phyloP scores from a whole-genome alignment of 2,329 filamentous ascomycete species.

The Lecanicillium sp. region DNA sequence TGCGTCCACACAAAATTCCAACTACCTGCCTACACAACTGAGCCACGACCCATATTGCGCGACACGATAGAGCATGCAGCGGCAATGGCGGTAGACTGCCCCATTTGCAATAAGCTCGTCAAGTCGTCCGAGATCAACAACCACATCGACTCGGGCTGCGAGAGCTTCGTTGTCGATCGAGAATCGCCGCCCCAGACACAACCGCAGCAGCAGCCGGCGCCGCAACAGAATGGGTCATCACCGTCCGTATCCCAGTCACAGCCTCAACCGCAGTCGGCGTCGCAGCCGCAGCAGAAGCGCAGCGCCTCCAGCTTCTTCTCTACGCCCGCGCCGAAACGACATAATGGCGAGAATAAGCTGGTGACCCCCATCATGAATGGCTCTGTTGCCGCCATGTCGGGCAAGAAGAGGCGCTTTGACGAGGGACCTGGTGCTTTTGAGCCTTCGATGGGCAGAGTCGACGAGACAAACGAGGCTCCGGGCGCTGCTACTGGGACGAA shows the following conservation, averaged over 20 bases:
- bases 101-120: slow-evolving; percentile 70
- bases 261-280: not conserved
- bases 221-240: slow-evolving; percentile 13
- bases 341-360: slow-evolving; percentile 25
- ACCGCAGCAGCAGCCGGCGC: slow-evolving; percentile 17
- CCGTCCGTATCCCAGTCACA: slow-evolving; percentile 21
- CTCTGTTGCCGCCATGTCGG: slow-evolving; percentile 21
- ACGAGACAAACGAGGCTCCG: slow-evolving; percentile 3
- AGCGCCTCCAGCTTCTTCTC: slow-evolving; percentile 53
- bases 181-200: slow-evolving; percentile 21
- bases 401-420: slow-evolving; percentile 44
- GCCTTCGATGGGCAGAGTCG: slow-evolving; percentile 2
- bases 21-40: not conserved
- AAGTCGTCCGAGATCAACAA: slow-evolving; percentile 71
- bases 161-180: slow-evolving; percentile 53
- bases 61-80: too few relatives aligned
- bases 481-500: not conserved
- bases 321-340: slow-evolving; percentile 50
- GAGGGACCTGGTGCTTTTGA: slow-evolving; percentile 38
- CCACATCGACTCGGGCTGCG: slow-evolving; percentile 82
- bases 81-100: slow-evolving; percentile 57
- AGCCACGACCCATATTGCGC: not conserved
- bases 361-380: slow-evolving; percentile 26
- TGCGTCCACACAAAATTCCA: not conserved
- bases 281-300: slow-evolving; percentile 37